Conservation (phyloP, 1,284 basidiomycete species). For the Athelia psychrophila region DNA sequence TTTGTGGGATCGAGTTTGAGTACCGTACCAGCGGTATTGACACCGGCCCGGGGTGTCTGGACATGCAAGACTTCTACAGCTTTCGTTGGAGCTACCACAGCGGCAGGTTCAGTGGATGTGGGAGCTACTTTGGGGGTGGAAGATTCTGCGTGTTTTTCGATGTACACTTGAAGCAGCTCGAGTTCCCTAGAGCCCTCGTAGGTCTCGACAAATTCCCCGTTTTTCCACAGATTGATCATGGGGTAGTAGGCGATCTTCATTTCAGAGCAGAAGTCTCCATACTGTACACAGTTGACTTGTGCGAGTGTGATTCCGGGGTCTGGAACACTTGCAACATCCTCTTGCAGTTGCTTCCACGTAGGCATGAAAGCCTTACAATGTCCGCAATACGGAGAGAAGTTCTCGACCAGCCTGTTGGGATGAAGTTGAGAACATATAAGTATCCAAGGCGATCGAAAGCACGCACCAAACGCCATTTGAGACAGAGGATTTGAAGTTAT, state of each 20-base stretch:
- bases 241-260: slow-evolving; percentile 79
- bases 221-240: slow-evolving; percentile 70
- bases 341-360: slow-evolving; percentile 76
- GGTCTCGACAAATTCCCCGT: slow-evolving; percentile 60
- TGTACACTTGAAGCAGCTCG: slow-evolving; percentile 46
- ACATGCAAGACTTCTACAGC: slow-evolving; percentile 12
- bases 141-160: slow-evolving; percentile 24
- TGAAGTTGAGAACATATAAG: background rate
- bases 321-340: slow-evolving; percentile 50
- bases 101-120: slow-evolving; percentile 10
- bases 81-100: slow-evolving; percentile 7
- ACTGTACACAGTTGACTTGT: slow-evolving; percentile 80
- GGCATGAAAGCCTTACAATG: slow-evolving; percentile 80
- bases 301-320: slow-evolving; percentile 70
- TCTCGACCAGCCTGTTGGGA: slow-evolving; percentile 58
- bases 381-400: slow-evolving; percentile 78
- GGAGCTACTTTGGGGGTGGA: slow-evolving; percentile 10
- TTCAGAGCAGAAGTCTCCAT: slow-evolving; percentile 66
- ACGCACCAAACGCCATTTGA: slow-evolving; percentile 67
- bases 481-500: slow-evolving; percentile 59
- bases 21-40: slow-evolving; percentile 68
- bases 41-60: slow-evolving; percentile 15
- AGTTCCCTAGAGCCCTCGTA: slow-evolving; percentile 55
- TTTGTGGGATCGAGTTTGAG: slow-evolving; percentile 47
- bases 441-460: background rate